These are phyloP conservation scores for Ceratocystis diversiconidia DNA, from an alignment of 2,329 filamentous ascomycete genomes.

Conservation along the genomic window DNA sequence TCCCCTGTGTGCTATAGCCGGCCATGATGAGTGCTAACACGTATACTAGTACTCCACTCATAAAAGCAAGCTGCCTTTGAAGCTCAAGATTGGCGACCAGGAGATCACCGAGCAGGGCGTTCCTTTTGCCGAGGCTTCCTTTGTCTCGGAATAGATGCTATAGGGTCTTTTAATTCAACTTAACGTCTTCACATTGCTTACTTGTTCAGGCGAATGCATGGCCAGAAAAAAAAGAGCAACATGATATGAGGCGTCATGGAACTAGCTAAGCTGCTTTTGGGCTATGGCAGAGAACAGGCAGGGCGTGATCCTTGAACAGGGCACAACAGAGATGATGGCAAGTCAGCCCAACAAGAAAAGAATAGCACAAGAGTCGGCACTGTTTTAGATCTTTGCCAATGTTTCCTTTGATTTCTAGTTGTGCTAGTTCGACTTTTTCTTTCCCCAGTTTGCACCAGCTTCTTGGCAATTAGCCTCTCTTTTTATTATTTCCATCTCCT, in stretches of 20 bases:
- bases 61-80: conserved; percentile 51
- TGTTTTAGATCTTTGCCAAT: neutral
- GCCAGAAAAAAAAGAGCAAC: neutral
- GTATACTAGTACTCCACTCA: conserved; percentile 50
- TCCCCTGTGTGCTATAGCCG: neutral
- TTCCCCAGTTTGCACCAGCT: neutral
- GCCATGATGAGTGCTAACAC: conserved; percentile 20
- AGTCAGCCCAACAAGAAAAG: neutral
- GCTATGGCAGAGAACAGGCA: neutral
- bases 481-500: neutral
- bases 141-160: conserved; percentile 51
- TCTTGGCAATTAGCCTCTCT: neutral
- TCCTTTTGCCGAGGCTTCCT: conserved; percentile 85
- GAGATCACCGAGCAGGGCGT: conserved; percentile 64
- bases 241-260: neutral
- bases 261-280: neutral
- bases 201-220: conserved; percentile 6
- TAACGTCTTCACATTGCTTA: conserved; percentile 20
- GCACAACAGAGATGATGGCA: neutral
- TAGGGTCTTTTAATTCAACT: conserved; percentile 20
- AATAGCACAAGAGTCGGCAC: neutral
- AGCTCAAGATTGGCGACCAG: conserved; percentile 71
- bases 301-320: neutral
- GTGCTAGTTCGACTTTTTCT: neutral
- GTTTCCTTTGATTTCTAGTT: neutral